phyloP scores from a whole-genome alignment of 768 basidiomycete genomes.

The Cytidiella melzeri region DNA sequence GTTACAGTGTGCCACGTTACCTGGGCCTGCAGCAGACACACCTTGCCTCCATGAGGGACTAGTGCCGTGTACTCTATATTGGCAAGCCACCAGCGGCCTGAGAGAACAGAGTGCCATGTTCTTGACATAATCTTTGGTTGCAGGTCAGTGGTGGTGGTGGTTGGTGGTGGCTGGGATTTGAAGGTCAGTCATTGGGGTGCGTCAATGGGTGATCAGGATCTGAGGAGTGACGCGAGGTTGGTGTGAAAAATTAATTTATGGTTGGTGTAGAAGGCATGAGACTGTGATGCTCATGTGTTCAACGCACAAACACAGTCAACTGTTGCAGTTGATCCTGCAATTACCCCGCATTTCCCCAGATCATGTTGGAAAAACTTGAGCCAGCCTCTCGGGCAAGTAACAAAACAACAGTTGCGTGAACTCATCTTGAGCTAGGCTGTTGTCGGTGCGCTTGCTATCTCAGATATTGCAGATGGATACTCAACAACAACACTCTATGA shows the following conservation, averaged over 20 bases:
- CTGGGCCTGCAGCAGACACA: not conserved
- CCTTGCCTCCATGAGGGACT: constrained; percentile 5
- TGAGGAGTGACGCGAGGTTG: not conserved
- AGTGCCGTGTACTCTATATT: not conserved
- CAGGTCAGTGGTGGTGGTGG: not conserved
- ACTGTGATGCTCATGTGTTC: not conserved
- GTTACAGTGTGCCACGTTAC: not conserved
- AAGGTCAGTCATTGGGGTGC: too few relatives aligned
- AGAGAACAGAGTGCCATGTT: constrained; percentile 6
- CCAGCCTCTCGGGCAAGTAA: too few relatives aligned
- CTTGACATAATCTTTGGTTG: not conserved
- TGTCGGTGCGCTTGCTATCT: too few relatives aligned
- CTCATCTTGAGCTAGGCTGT: too few relatives aligned
- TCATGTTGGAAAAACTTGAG: too few relatives aligned
- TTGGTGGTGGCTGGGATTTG: not conserved
- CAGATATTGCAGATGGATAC: too few relatives aligned
- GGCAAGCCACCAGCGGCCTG: not conserved
- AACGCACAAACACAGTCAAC: not conserved
- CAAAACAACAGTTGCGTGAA: too few relatives aligned
- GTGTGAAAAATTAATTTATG: not conserved
- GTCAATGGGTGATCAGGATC: not conserved
- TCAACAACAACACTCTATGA: too few relatives aligned
- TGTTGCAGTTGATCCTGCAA: not conserved
- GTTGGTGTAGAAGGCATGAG: not conserved
- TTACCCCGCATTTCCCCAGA: constrained; percentile 11